A percentile compares a stretch with the other conserved stretches of the same genome.
phyloP scores from a whole-genome alignment of 805 yeast genomes.

The Nakazawaea wickerhamii region DNA sequence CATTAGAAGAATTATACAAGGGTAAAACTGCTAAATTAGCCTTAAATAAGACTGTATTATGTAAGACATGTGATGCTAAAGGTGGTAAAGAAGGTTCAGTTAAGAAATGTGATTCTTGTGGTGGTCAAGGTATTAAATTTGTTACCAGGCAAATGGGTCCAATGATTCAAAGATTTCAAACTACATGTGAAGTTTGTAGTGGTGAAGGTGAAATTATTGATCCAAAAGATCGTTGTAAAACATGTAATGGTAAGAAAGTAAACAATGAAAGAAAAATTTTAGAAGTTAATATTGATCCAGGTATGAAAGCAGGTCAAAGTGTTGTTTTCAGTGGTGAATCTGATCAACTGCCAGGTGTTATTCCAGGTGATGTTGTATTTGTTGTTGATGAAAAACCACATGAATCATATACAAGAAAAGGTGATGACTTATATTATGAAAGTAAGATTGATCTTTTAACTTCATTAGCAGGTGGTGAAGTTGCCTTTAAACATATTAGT shows the following conservation, averaged over 20 bases:
- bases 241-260: slow-evolving; percentile 87
- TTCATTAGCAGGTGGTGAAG: slow-evolving; percentile 93
- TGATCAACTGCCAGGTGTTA: slow-evolving; percentile 90
- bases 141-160: slow-evolving; percentile 99
- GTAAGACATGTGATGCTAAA: slow-evolving; percentile 86
- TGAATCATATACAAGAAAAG: slow-evolving; percentile 76
- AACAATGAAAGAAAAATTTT: slow-evolving; percentile 83
- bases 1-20: slow-evolving; percentile 88
- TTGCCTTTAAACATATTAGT: slow-evolving; percentile 82
- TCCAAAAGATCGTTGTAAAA: slow-evolving; percentile 81
- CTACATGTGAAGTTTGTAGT: slow-evolving; percentile 85
- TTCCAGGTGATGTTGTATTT: slow-evolving; percentile 95
- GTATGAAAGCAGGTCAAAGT: slow-evolving; percentile 93
- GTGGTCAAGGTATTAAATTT: slow-evolving; percentile 87
- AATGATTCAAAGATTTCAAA: slow-evolving; percentile 96
- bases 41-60: slow-evolving; percentile 82
- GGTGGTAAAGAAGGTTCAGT: slow-evolving; percentile 95
- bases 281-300: slow-evolving; percentile 93
- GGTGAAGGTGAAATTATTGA: slow-evolving; percentile 90
- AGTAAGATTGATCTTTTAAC: slow-evolving; percentile 89
- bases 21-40: slow-evolving; percentile 95
- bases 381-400: slow-evolving; percentile 89
- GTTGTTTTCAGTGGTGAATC: slow-evolving; percentile 93
- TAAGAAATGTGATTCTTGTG: slow-evolving; percentile 80
- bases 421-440: slow-evolving; percentile 78